Evolutionary conservation across 352 stramenopile genomes (phyloP).

Genomic region (Aphanomyces stellatus): DNA sequence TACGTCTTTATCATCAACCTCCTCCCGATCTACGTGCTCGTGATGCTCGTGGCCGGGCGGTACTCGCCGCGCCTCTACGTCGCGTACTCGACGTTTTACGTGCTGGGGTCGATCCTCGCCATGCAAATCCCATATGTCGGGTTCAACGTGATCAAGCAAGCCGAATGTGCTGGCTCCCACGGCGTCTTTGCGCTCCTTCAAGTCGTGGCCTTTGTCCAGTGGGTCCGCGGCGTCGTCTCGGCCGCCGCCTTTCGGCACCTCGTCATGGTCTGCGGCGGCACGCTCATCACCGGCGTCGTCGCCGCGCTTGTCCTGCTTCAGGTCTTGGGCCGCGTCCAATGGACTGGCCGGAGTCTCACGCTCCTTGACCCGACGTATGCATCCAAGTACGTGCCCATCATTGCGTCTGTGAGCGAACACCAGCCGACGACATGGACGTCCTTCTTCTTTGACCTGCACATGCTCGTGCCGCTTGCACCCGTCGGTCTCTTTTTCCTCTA

Average conservation of each 20-base stretch:
- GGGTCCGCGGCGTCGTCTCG: constrained; percentile 65
- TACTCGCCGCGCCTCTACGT: constrained; percentile 93
- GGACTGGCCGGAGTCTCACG: constrained; percentile 85
- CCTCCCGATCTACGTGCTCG: constrained; percentile 93
- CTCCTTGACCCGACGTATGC: constrained; percentile 88
- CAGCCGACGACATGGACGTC: constrained; percentile 91
- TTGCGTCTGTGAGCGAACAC: constrained; percentile 90
- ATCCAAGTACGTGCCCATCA: constrained; percentile 93
- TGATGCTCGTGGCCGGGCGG: constrained; percentile 89
- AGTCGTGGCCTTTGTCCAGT: constrained; percentile 30
- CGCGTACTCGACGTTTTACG: constrained; percentile 97
- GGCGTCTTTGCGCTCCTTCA: constrained; percentile 94
- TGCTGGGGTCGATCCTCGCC: constrained; percentile 91
- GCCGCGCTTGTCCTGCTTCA: constrained; percentile 63
- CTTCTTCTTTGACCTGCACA: constrained; percentile 91
- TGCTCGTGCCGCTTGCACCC: constrained; percentile 86
- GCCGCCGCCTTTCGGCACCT: constrained; percentile 65
- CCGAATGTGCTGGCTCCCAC: constrained; percentile 70
- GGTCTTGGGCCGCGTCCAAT: constrained; percentile 79
- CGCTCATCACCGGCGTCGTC: constrained; percentile 48
- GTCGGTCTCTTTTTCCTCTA: constrained; percentile 89
- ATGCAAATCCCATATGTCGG: constrained; percentile 98
- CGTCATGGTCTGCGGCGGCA: constrained; percentile 47
- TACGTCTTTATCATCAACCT: constrained; percentile 99
- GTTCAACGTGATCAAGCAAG: constrained; percentile 91